phyloP scores from a whole-genome alignment of 225 moss, liverwort and hornwort species.

The Climacium dendroides region DNA sequence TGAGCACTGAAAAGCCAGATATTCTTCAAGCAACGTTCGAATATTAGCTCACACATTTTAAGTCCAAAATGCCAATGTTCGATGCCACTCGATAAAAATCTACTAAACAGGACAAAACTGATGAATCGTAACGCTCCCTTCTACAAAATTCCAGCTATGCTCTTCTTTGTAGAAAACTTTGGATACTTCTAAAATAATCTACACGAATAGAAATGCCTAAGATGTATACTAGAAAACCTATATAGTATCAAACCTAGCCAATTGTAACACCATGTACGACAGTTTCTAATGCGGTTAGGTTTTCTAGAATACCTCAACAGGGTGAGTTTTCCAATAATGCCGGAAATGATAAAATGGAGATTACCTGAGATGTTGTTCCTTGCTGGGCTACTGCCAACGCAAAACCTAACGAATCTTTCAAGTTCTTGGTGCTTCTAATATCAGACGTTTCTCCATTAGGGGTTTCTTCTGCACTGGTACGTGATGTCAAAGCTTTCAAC shows the following conservation, averaged over 20 bases:
- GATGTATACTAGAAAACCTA: background rate
- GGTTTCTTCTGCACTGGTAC: background rate
- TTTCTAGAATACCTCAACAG: background rate
- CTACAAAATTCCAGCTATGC: background rate
- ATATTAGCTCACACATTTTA: background rate
- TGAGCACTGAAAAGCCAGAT: background rate
- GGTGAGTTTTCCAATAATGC: background rate
- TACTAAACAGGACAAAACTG: background rate
- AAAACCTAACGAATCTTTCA: conserved; percentile 10
- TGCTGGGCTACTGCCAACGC: background rate
- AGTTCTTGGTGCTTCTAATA: conserved; percentile 13
- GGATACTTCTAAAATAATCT: background rate
- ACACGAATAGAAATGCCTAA: background rate
- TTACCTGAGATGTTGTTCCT: conserved; percentile 16
- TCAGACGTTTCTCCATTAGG: conserved; percentile 11
- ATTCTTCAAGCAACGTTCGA: background rate
- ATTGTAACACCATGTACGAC: background rate
- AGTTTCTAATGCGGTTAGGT: background rate
- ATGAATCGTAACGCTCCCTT: background rate
- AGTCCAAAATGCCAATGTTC: background rate
- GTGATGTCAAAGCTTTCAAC: conserved; percentile 23
- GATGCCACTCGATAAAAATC: background rate
- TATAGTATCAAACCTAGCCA: background rate
- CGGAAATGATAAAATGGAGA: background rate
- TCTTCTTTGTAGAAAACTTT: background rate